Base-by-base conservation (phyloP, 2,329 filamentous ascomycete species). In the Cladosporium sp. region DNA sequence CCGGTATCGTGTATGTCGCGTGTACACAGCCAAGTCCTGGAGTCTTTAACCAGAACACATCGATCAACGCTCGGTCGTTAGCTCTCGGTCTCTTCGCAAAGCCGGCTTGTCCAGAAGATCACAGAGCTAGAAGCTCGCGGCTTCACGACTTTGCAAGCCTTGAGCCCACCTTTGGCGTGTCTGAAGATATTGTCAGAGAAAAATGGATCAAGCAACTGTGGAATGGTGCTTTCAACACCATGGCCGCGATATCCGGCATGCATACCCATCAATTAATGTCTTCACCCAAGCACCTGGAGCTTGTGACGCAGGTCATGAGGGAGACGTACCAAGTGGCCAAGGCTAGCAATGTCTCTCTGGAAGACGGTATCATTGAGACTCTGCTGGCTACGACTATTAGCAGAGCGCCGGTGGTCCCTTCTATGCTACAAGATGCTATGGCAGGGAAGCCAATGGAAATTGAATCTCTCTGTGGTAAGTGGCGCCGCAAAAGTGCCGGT, bases 191-290 rank as follows among this genome's bases (percentile, higher is more conserved):
- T 23, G 46, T 60, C 14, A 61, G 58, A 14, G 69, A 71, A 51
- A 68, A 70, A n/a, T 72, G 71, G 71, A 68, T 63, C 13, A 72
- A 72, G 43, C 65, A 70, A 25, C 64, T 72, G 21, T 68, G 71
- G 63, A 72, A 72, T 32, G 65, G 67, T 11, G 69, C 70, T 13
- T 71, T 69, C 69, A 71, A 70, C 48, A 63, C 67, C 8, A 67
- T 67, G 25, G 65, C 69, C 3, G 70, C 70, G 4, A 58, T 71
- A 8, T 69, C 66, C 7, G 69, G 67, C 1, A 65, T 69, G 25
- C 58, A 71, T 32, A 71, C 71, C 1, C 71, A 70, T 48, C 63
- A 68, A 21, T 48, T 70, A 1, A 65, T 73, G 6, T 51, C 64
- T 14, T 51, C 66, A 14, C 58, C 66, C 10, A 61, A 63, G 4